phyloP scores from a whole-genome alignment of 495 filamentous ascomycete species.

The Poronia punctata region DNA sequence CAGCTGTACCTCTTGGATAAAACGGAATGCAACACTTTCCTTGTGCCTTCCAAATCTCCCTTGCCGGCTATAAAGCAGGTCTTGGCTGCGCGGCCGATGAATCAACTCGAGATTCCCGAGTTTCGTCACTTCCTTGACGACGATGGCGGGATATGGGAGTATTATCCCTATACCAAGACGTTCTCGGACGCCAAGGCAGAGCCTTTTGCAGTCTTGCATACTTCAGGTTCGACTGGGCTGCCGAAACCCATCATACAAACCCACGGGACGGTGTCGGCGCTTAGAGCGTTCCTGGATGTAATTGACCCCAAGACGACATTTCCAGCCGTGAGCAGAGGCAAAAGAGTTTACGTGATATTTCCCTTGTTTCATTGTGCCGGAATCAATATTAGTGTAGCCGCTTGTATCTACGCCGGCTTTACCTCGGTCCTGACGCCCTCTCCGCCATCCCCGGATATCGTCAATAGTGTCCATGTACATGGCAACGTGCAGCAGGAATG shows the following conservation, averaged over 20 bases:
- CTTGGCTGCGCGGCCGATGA: slow-evolving; percentile 13
- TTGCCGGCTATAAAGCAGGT: slow-evolving; percentile 27
- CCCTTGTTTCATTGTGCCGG: slow-evolving; percentile 7
- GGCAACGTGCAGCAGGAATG: slow-evolving; percentile 1
- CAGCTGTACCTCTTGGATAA: slow-evolving; percentile 29
- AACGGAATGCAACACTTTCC: slow-evolving; percentile 23
- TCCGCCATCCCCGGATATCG: background rate
- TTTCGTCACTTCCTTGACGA: slow-evolving; percentile 1
- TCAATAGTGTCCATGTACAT: slow-evolving; percentile 3
- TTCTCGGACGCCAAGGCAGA: slow-evolving; percentile 35
- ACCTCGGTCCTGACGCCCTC: slow-evolving; percentile 2
- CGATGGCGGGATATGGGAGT: background rate
- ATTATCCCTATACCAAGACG: slow-evolving; percentile 29
- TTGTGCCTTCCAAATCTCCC: slow-evolving; percentile 14
- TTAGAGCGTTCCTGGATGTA: slow-evolving; percentile 16
- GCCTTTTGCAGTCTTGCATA: slow-evolving; percentile 43
- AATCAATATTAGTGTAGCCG: background rate
- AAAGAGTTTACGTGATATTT: background rate
- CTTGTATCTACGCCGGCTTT: background rate
- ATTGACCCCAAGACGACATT: background rate
- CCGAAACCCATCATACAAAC: slow-evolving; percentile 45
- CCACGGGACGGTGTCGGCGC: slow-evolving; percentile 36
- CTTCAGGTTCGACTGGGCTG: slow-evolving; percentile 49
- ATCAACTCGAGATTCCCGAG: slow-evolving; percentile 1
- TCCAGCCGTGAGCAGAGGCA: background rate